Base-by-base conservation (phyloP, 495 filamentous ascomycete genomes). In the Podospora sp. region DNA sequence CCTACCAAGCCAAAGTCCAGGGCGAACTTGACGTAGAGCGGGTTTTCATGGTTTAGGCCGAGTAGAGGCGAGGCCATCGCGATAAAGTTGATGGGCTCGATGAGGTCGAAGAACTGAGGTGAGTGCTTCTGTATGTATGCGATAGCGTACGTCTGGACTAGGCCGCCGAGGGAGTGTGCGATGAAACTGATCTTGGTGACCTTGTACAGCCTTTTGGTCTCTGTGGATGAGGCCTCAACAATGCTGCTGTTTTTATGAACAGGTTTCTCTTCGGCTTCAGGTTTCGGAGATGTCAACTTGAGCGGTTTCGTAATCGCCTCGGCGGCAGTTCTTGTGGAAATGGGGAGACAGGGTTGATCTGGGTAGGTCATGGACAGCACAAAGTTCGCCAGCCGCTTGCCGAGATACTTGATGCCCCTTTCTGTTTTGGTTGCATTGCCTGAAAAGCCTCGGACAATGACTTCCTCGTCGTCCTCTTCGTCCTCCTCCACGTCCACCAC, bases 91-190 rank as follows among this genome's bases (percentile, higher is more conserved):
- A 97, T 83, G 0, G 96, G 95, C 69, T 86, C 87, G 68, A 97
- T 96, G 1, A 87, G 80, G 27, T 93, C 86, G 71, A 98, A 99
- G 75, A 99, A 98, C 24, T 87, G 80, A 0, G 95, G 96, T 1
- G 91, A 94, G 72, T 99, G 92, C 72, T 98, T 98, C 67, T 96
- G 90, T 29, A 99, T 97, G 78, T 98, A 99, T 40, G 94, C 95
- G 58, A 99, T 91, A 2, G 95, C 95, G 77, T 99, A 99, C 1
- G 89, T 96, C 77, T 99, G 95, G 40, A 96, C 83, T 46, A 97
- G 79, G 0, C 95, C 95, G 35, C 95, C 95, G 1, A 99, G 85
- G 6, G 94, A 97, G 75, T 99, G 95, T 1, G 87, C 94, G 67
- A 99, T 85, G 73, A 99, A 97, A 71, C 93, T 97, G 73, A 99